Conservation (phyloP, 257 asterid genomes). For the Mentha longifolia region DNA sequence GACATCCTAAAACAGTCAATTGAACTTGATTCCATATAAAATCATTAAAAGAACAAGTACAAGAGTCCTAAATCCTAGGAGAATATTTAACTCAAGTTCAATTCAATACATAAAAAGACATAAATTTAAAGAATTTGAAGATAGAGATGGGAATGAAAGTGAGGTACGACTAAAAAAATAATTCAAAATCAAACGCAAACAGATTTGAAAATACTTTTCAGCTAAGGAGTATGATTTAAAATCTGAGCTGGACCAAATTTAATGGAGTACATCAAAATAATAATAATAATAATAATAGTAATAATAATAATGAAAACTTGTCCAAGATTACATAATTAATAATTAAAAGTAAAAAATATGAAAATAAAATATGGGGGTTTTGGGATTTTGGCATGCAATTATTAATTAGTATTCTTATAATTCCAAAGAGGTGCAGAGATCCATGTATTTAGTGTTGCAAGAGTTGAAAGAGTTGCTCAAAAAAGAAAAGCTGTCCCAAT, state of each 20-base stretch:
- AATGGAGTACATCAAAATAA: background rate
- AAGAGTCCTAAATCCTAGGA: background rate
- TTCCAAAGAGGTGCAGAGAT: constrained; percentile 57
- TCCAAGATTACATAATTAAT: background rate
- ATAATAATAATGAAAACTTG: background rate
- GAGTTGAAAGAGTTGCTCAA: constrained; percentile 44
- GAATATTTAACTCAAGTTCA: background rate
- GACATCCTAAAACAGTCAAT: background rate
- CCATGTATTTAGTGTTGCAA: constrained; percentile 58
- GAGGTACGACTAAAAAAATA: background rate
- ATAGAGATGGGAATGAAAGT: constrained; percentile 1
- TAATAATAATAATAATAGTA: background rate
- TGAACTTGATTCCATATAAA: background rate
- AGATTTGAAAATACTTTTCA: background rate
- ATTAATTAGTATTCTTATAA: constrained; percentile 38
- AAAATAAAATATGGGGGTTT: background rate
- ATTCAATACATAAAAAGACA: background rate
- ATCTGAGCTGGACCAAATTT: background rate
- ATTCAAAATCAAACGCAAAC: background rate
- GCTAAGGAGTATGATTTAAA: background rate
- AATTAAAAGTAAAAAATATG: background rate
- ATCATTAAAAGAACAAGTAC: background rate
- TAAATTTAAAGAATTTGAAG: background rate
- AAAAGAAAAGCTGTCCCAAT: constrained; percentile 7
- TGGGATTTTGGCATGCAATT: constrained; percentile 39